These are phyloP conservation scores for Saturnispora galanensis DNA, from an alignment of 805 yeast genomes.

Conservation along the genomic window DNA sequence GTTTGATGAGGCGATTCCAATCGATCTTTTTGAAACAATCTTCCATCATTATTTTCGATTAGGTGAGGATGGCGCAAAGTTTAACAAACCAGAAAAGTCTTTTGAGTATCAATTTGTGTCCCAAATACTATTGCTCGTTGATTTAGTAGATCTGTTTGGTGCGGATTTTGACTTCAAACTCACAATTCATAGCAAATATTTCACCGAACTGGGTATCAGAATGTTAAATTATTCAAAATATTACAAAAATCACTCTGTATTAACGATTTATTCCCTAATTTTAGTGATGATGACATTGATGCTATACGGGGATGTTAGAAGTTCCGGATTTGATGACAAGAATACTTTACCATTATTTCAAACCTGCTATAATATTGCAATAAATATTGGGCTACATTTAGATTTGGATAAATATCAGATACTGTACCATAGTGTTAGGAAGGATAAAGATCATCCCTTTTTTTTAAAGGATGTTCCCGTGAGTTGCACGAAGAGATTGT, in stretches of 20 bases:
- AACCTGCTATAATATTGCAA: conserved; percentile 7
- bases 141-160: conserved; percentile 7
- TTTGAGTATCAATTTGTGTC: conserved; percentile 12
- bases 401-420: conserved; percentile 2
- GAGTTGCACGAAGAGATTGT: conserved; percentile 7
- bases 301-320: conserved; percentile 11
- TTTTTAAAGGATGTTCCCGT: conserved; percentile 6
- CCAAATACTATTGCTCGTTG: conserved; percentile 9
- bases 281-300: conserved; percentile 8
- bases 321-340: conserved; percentile 7
- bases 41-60: conserved; percentile 8
- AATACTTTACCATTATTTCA: conserved; percentile 12
- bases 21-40: conserved; percentile 7
- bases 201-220: conserved; percentile 6
- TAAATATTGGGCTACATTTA: conserved; percentile 9
- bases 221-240: conserved; percentile 11
- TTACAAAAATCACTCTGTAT: conserved; percentile 6
- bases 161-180: conserved; percentile 2
- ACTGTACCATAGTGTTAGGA: too few species aligned
- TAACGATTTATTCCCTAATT: conserved; percentile 8
- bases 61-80: conserved; percentile 2
- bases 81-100: conserved; percentile 6
- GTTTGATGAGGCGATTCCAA: conserved; percentile 6
- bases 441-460: not conserved
- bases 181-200: not conserved